Evolutionary conservation across 129 eudicot genomes (phyloP).

Genomic region (Heracleum sosnowskyi): DNA sequence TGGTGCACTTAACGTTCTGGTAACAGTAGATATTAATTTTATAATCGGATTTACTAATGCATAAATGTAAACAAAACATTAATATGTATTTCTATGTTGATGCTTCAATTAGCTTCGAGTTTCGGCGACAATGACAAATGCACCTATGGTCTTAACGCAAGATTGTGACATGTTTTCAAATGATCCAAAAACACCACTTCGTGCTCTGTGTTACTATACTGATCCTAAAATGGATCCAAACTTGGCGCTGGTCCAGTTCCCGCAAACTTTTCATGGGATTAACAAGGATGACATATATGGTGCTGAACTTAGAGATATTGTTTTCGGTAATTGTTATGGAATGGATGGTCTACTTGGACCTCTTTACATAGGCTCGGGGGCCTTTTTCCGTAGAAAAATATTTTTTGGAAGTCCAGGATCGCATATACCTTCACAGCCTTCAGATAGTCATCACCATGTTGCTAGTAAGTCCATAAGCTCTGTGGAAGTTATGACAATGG

Average conservation of each 20-base stretch:
- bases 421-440: background rate
- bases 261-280: conserved; percentile 44
- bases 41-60: background rate
- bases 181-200: conserved; percentile 58
- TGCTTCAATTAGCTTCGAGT: conserved; percentile 59
- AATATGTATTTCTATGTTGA: background rate
- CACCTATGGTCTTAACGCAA: conserved; percentile 43
- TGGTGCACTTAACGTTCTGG: conserved; percentile 44
- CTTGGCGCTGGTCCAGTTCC: conserved; percentile 60
- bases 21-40: background rate
- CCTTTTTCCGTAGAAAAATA: conserved; percentile 39
- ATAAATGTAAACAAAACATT: too few species aligned
- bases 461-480: conserved; percentile 16
- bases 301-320: conserved; percentile 28
- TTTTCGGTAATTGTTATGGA: conserved; percentile 29
- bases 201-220: conserved; percentile 39
- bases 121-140: conserved; percentile 63
- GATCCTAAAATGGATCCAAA: conserved; percentile 31
- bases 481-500: conserved; percentile 23
- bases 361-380: conserved; percentile 48
- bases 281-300: conserved; percentile 52
- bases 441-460: background rate
- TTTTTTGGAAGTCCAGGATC: conserved; percentile 35
- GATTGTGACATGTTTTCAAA: conserved; percentile 81
- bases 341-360: conserved; percentile 63